Conservation (phyloP, 257 asterid genomes). For the Orobanche coerulescens region DNA sequence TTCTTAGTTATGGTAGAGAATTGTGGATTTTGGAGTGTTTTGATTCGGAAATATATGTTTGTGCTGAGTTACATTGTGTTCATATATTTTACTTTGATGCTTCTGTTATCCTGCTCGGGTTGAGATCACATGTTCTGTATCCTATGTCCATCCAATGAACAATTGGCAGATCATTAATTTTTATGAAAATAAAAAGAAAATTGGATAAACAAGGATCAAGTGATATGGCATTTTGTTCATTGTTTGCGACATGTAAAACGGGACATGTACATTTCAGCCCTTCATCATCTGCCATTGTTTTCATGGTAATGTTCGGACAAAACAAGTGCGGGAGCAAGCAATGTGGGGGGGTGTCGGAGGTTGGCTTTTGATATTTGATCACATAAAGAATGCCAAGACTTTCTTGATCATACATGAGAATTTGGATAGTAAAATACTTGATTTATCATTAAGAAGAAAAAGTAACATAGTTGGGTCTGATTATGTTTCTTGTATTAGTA, state of each 20-base stretch:
- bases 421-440: neutral
- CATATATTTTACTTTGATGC: constrained; percentile 4
- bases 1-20: too few relatives aligned
- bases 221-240: too few relatives aligned
- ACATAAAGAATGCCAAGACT: neutral
- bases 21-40: neutral
- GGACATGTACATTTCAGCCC: too few relatives aligned
- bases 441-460: neutral
- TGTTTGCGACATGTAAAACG: too few relatives aligned
- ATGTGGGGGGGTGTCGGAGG: neutral
- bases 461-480: neutral
- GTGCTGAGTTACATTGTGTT: neutral
- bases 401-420: neutral
- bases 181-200: too few relatives aligned
- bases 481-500: neutral
- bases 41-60: neutral
- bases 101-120: neutral
- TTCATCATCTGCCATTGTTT: neutral
- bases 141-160: too few relatives aligned
- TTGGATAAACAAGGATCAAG: too few relatives aligned
- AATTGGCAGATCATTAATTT: too few relatives aligned
- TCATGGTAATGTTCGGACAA: neutral
- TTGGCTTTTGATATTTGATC: neutral
- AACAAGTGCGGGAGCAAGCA: neutral
- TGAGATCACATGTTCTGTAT: too few relatives aligned